A percentile compares a stretch with the other conserved stretches of the same genome.
Conservation (phyloP, 306 rosid species). For the Abrus pulchellus region DNA sequence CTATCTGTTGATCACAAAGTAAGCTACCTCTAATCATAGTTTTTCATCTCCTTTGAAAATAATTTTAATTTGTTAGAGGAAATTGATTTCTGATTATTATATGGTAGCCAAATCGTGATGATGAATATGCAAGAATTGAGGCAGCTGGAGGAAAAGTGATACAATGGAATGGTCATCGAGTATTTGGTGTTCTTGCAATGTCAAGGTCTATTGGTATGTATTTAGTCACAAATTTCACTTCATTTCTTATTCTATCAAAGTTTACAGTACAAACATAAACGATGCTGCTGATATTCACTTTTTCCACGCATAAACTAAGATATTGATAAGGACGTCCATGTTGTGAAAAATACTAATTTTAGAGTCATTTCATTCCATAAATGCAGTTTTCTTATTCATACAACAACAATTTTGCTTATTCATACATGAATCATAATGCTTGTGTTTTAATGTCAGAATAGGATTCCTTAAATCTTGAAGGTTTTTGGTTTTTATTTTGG, state of each 20-base stretch:
- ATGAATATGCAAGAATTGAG: constrained; percentile 88
- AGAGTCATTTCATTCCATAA: background rate
- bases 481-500: background rate
- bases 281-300: too few species aligned
- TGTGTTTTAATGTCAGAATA: background rate
- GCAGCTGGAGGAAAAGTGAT: constrained; percentile 96
- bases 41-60: constrained; percentile 2
- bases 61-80: background rate
- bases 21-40: constrained; percentile 41
- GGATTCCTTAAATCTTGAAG: background rate
- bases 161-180: constrained; percentile 94
- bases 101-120: constrained; percentile 86
- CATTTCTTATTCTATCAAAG: background rate
- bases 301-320: too few species aligned
- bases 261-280: too few species aligned
- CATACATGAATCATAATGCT: background rate
- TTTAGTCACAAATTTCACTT: constrained; percentile 23
- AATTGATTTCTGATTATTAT: constrained; percentile 48
- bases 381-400: background rate
- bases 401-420: background rate
- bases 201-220: constrained; percentile 89
- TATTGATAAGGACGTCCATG: background rate
- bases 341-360: constrained; percentile 4
- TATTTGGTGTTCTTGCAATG: constrained; percentile 94
- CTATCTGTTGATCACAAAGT: constrained; percentile 93